These are phyloP conservation scores for Plenodomus lindquistii DNA, from an alignment of 2,329 filamentous ascomycete genomes.

Conservation along the genomic window DNA sequence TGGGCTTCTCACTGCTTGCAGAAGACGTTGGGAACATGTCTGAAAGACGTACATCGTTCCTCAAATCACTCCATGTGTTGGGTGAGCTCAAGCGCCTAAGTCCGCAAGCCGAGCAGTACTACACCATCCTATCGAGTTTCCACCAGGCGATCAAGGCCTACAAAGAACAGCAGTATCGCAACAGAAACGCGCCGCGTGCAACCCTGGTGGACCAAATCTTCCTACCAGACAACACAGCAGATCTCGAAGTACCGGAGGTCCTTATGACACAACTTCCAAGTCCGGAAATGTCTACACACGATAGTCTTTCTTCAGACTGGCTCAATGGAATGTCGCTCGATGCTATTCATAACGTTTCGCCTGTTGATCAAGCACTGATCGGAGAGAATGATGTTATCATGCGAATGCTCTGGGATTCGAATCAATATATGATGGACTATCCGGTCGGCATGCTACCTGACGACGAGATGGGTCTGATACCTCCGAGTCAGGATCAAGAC, in stretches of 20 bases:
- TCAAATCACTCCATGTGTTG: conserved; percentile 56
- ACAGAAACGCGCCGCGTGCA: conserved; percentile 5
- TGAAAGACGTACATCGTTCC: conserved; percentile 55
- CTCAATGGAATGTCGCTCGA: conserved; percentile 7
- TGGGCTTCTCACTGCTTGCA: conserved; percentile 61
- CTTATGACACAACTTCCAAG: conserved; percentile 16
- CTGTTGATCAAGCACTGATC: conserved; percentile 11
- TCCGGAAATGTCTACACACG: conserved; percentile 15
- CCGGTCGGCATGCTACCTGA: conserved; percentile 10
- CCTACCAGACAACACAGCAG: conserved; percentile 4
- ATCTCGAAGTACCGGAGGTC: conserved; percentile 7
- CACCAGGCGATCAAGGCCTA: conserved; percentile 21
- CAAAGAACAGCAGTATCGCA: conserved; percentile 12
- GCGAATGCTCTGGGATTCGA: conserved; percentile 22
- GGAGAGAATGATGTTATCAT: conserved; percentile 20
- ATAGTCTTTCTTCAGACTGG: conserved; percentile 10
- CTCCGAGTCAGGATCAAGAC: too few species aligned
- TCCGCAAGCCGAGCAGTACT: conserved; percentile 62
- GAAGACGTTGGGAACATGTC: conserved; percentile 49
- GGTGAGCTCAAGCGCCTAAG: conserved; percentile 54
- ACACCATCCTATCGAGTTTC: conserved; percentile 54
- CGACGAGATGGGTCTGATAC: conserved; percentile 1
- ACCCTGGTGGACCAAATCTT: conserved; percentile 16
- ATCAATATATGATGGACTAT: conserved; percentile 14
- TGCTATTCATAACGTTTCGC: conserved; percentile 4